phyloP scores from a whole-genome alignment of 2,329 filamentous ascomycete genomes.

The Penicillium sp. region DNA sequence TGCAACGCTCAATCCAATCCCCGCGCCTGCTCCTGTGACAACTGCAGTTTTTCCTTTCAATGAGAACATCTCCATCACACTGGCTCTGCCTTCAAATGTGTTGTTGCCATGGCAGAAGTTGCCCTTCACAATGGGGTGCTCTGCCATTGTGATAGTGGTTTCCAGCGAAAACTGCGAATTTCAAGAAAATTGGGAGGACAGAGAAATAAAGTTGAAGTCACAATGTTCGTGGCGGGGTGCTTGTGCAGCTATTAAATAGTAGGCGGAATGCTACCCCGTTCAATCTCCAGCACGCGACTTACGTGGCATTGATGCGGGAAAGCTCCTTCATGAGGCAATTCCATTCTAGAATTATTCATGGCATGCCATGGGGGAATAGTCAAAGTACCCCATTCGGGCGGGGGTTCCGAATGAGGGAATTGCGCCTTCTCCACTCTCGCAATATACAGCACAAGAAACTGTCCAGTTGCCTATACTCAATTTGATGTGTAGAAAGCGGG shows the following conservation, averaged over 20 bases:
- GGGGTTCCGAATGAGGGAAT: not conserved
- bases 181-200: not conserved
- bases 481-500: too few species aligned
- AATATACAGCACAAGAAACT: too few species aligned
- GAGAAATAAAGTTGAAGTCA: not conserved
- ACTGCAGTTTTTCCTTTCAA: constrained; percentile 70
- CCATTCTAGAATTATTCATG: not conserved
- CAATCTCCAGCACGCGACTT: not conserved
- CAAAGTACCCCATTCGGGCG: not conserved
- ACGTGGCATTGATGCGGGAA: not conserved
- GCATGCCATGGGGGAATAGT: not conserved
- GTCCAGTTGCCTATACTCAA: too few species aligned
- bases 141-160: not conserved
- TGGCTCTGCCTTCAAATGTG: constrained; percentile 38
- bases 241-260: not conserved
- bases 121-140: not conserved
- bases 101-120: constrained; percentile 61
- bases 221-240: not conserved
- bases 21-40: constrained; percentile 68
- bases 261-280: not conserved
- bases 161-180: not conserved
- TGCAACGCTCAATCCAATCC: constrained; percentile 67
- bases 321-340: not conserved
- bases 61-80: constrained; percentile 65
- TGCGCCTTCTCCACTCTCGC: not conserved